Evolutionary conservation across 2,329 filamentous ascomycete species (phyloP).

Genomic region (Laburnicola sp.): DNA sequence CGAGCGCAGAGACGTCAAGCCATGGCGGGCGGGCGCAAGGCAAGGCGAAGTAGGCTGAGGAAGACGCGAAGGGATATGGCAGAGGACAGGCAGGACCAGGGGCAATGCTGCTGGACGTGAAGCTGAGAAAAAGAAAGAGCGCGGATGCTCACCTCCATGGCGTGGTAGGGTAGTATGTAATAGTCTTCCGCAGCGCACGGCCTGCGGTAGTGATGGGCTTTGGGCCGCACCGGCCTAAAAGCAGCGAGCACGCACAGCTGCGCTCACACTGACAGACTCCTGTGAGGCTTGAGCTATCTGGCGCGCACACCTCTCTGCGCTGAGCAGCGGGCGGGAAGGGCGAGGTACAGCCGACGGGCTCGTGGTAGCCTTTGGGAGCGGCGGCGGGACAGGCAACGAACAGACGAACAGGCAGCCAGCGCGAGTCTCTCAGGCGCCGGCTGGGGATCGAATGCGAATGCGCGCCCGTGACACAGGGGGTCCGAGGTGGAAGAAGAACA

Average conservation of each 20-base stretch:
- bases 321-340: too few species aligned
- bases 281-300: too few species aligned
- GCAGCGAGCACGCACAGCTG: neutral
- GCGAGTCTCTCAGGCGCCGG: slow-evolving; percentile 10
- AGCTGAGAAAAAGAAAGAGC: slow-evolving; percentile 23
- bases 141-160: slow-evolving; percentile 41
- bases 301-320: too few species aligned
- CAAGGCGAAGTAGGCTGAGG: slow-evolving; percentile 30
- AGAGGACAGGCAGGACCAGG: slow-evolving; percentile 12
- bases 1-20: slow-evolving; percentile 28
- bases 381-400: neutral
- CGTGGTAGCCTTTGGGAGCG: too few species aligned
- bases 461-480: slow-evolving; percentile 9
- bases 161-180: slow-evolving; percentile 26
- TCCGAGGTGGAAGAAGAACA: too few species aligned
- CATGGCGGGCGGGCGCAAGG: slow-evolving; percentile 25
- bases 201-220: slow-evolving; percentile 31
- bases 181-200: slow-evolving; percentile 32
- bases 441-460: slow-evolving; percentile 10
- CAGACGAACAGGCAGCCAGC: slow-evolving; percentile 17
- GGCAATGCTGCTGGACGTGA: slow-evolving; percentile 9
- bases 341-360: too few species aligned
- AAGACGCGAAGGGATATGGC: slow-evolving; percentile 8
- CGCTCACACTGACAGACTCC: neutral
- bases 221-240: slow-evolving; percentile 21